Percentiles rank a stretch among this genome's conserved stretches.
These are phyloP conservation scores for Colletotrichum agaves DNA, from an alignment of 2,329 filamentous ascomycete species.

Conservation along the genomic window DNA sequence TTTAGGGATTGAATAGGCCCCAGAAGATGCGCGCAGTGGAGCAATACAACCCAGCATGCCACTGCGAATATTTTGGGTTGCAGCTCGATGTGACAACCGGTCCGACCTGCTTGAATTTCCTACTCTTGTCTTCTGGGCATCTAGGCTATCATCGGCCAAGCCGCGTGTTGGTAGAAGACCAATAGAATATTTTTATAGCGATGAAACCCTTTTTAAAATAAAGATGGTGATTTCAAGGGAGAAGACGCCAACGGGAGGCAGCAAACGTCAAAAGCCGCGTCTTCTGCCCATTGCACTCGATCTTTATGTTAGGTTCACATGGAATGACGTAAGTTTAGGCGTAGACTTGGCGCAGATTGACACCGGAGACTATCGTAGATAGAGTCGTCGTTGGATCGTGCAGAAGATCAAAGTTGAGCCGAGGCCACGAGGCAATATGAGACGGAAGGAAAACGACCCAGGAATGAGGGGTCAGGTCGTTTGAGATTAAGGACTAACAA, in stretches of 20 bases:
- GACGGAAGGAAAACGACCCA: not conserved
- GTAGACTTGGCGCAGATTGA: not conserved
- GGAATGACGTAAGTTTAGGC: no score
- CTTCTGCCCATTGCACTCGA: no score
- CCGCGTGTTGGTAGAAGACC: constrained; percentile 1
- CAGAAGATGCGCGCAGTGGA: constrained; percentile 10
- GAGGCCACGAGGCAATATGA: constrained; percentile 2
- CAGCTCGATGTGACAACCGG: not conserved
- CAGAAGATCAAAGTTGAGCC: not conserved
- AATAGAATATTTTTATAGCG: not conserved
- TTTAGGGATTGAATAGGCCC: not conserved
- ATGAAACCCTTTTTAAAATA: not conserved
- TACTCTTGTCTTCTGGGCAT: no score
- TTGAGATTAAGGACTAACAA: not conserved
- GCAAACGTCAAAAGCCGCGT: no score
- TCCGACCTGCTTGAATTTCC: not conserved
- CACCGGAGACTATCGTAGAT: not conserved
- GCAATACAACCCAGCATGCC: not conserved
- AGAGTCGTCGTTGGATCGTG: not conserved
- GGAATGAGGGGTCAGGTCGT: no score
- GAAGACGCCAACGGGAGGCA: no score
- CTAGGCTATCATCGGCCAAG: constrained; percentile 3
- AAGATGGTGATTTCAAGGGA: no score
- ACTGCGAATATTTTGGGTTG: not conserved
- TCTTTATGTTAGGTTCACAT: no score